A percentile compares a stretch with the other conserved stretches of the same genome.
phyloP scores from a whole-genome alignment of 495 filamentous ascomycete species.

The Acidiella bohemica region DNA sequence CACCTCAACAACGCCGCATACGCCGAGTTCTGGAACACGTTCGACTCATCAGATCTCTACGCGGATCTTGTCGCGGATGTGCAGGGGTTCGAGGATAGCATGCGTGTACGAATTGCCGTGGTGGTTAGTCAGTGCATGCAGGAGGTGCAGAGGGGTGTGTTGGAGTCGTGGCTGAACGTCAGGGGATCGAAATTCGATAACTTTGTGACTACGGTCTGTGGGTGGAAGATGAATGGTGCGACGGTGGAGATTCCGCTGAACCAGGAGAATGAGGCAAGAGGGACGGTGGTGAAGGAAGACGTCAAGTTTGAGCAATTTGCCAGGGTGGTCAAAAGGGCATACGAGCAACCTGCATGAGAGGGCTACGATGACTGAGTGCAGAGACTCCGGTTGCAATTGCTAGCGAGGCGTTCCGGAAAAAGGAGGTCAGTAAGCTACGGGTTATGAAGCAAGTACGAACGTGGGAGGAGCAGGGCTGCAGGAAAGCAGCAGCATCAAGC shows the following conservation, averaged over 20 bases:
- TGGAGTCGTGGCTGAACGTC: constrained; percentile 82
- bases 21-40: constrained; percentile 78
- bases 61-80: constrained; percentile 91
- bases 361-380: background rate
- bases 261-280: constrained; percentile 97
- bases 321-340: constrained; percentile 68
- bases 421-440: no score
- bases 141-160: constrained; percentile 57
- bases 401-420: constrained; percentile 5
- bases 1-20: constrained; percentile 81
- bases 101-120: constrained; percentile 80
- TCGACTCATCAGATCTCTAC: constrained; percentile 90
- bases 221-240: constrained; percentile 60
- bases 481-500: no score
- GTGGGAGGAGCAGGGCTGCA: no score
- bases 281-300: constrained; percentile 87
- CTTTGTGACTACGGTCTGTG: constrained; percentile 72
- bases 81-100: constrained; percentile 89
- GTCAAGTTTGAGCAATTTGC: constrained; percentile 87
- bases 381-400: background rate
- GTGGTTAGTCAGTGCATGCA: constrained; percentile 80
- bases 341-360: constrained; percentile 57
- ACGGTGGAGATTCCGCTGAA: constrained; percentile 72
- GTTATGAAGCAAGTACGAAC: no score
- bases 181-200: constrained; percentile 56